These are phyloP conservation scores for Aspergillus novoparasiticus DNA, from an alignment of 2,329 filamentous ascomycete species.

Conservation along the genomic window DNA sequence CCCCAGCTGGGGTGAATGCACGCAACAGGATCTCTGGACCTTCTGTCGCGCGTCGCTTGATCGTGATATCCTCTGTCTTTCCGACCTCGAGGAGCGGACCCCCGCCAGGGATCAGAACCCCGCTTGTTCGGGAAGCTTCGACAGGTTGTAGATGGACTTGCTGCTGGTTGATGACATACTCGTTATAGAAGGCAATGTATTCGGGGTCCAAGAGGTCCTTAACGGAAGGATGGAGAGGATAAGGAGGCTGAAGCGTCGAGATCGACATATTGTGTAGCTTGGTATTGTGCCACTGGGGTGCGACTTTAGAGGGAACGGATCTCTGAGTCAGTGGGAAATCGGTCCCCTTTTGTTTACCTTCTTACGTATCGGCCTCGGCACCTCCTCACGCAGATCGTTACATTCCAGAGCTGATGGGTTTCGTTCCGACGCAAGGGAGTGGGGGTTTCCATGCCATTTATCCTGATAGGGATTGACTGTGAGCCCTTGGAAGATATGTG, in stretches of 20 bases:
- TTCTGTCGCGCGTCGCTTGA: constrained; percentile 48
- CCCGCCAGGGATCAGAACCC: constrained; percentile 56
- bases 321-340: neutral
- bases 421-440: constrained; percentile 8
- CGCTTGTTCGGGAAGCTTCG: constrained; percentile 53
- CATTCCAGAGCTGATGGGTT: neutral
- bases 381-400: constrained; percentile 5
- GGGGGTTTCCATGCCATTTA: constrained; percentile 1
- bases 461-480: neutral
- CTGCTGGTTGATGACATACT: constrained; percentile 53
- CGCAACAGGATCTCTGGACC: constrained; percentile 54
- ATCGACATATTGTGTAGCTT: constrained; percentile 19
- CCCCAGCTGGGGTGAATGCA: constrained; percentile 54
- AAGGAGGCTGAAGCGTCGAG: constrained; percentile 39
- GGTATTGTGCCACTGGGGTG: neutral
- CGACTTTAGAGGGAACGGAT: neutral
- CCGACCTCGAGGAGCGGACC: constrained; percentile 54
- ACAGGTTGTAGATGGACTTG: constrained; percentile 60
- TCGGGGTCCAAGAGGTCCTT: constrained; percentile 51
- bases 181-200: constrained; percentile 57
- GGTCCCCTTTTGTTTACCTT: neutral
- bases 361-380: neutral
- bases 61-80: constrained; percentile 48
- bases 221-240: constrained; percentile 54
- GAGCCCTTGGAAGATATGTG: neutral